phyloP scores from a whole-genome alignment of 2,329 filamentous ascomycete genomes.

The Cryphonectria parasitica region DNA sequence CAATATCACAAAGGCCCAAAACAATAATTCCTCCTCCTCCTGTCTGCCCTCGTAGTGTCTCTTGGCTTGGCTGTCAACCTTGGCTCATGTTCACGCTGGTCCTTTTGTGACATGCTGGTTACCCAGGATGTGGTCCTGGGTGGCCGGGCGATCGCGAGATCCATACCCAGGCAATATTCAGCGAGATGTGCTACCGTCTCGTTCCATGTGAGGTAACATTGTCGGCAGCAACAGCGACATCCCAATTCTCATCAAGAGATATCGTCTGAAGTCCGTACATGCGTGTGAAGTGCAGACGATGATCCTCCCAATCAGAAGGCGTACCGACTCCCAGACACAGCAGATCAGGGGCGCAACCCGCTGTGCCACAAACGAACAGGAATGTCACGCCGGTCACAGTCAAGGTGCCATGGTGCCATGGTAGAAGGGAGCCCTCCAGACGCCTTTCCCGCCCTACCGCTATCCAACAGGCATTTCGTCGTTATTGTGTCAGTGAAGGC shows the following conservation, averaged over 20 bases:
- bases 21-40: background rate
- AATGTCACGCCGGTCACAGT: background rate
- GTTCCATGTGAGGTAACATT: background rate
- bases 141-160: background rate
- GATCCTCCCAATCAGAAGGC: background rate
- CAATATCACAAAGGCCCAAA: background rate
- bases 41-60: background rate
- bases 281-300: background rate
- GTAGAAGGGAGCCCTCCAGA: background rate
- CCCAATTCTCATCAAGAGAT: background rate
- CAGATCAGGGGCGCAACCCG: background rate
- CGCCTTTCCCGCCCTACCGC: background rate
- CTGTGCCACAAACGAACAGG: background rate
- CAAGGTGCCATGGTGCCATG: background rate
- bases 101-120: conserved; percentile 13
- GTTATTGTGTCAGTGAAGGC: background rate
- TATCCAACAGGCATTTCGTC: background rate
- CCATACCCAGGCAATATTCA: background rate
- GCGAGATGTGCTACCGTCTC: background rate
- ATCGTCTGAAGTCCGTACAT: background rate
- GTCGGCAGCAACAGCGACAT: background rate
- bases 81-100: background rate
- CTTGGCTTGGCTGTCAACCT: conserved; percentile 4
- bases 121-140: background rate
- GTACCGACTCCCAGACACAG: background rate